A percentile compares a stretch with the other conserved stretches of the same genome.
phyloP scores from a whole-genome alignment of 2,329 filamentous ascomycete genomes.

The Sporothrix brasiliensis region DNA sequence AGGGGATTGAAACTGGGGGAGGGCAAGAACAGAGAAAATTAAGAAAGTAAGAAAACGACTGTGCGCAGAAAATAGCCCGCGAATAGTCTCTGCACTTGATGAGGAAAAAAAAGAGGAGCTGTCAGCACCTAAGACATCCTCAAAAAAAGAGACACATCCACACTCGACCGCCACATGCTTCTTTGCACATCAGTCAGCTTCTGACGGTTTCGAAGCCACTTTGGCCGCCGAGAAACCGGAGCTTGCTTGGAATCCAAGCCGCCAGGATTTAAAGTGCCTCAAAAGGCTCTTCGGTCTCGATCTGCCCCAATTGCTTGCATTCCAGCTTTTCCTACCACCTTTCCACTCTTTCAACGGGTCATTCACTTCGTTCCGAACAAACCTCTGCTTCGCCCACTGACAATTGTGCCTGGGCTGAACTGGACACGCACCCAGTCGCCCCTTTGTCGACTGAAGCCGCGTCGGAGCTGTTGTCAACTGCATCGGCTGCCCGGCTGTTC shows the following conservation, averaged over 20 bases:
- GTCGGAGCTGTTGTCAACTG: background rate
- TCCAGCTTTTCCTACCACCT: background rate
- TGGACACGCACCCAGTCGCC: background rate
- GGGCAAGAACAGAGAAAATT: background rate
- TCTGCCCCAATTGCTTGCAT: background rate
- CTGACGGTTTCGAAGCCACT: conserved; percentile 12
- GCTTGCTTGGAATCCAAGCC: conserved; percentile 7
- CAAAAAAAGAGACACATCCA: background rate
- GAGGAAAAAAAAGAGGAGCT: background rate
- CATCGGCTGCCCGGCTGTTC: background rate
- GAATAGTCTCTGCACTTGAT: too few relatives aligned
- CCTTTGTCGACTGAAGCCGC: background rate
- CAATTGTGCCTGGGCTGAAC: background rate
- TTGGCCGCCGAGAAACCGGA: background rate
- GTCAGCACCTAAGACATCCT: conserved; percentile 11
- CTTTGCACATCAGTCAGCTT: conserved; percentile 11
- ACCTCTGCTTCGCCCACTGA: background rate
- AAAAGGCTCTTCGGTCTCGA: background rate
- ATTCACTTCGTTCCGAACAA: background rate
- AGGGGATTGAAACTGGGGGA: background rate
- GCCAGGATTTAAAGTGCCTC: background rate
- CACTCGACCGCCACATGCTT: conserved; percentile 20
- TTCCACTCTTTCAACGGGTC: background rate
- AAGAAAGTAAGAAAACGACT: background rate
- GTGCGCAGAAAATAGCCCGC: too few relatives aligned